Evolutionary conservation across 441 rosid species (phyloP).

Genomic region (Gossypium lobatum): DNA sequence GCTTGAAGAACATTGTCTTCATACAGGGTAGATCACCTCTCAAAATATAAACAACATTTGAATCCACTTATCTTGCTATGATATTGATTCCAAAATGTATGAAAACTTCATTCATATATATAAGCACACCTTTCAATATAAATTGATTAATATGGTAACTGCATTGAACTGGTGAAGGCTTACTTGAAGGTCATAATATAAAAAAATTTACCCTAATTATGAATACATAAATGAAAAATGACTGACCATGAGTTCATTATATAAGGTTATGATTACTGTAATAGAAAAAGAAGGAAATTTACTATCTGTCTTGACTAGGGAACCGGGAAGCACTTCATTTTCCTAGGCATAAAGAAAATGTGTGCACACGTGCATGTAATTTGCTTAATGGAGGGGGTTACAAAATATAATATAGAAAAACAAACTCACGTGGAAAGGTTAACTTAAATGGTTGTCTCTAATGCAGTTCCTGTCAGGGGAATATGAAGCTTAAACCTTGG

Average conservation of each 20-base stretch:
- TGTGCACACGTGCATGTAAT: slow-evolving; percentile 45
- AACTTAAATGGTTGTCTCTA: slow-evolving; percentile 41
- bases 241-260: not conserved
- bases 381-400: slow-evolving; percentile 12
- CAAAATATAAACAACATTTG: not conserved
- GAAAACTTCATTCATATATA: not conserved
- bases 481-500: slow-evolving; percentile 46
- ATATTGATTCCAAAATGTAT: not conserved
- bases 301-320: slow-evolving; percentile 26
- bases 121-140: not conserved
- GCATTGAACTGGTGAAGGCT: not conserved
- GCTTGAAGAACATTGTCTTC: not conserved
- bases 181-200: slow-evolving; percentile 5
- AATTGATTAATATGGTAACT: not conserved
- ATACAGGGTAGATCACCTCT: not conserved
- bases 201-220: slow-evolving; percentile 1
- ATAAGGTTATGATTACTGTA: slow-evolving; percentile 9
- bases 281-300: slow-evolving; percentile 4
- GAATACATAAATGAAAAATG: not conserved
- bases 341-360: slow-evolving; percentile 28
- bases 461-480: slow-evolving; percentile 42
- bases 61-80: not conserved
- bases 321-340: slow-evolving; percentile 18
- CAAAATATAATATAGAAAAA: slow-evolving; percentile 18
- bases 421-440: slow-evolving; percentile 49